Conservation (phyloP, 2,329 filamentous ascomycete genomes). For the Acephala macrosclerotiorum region DNA sequence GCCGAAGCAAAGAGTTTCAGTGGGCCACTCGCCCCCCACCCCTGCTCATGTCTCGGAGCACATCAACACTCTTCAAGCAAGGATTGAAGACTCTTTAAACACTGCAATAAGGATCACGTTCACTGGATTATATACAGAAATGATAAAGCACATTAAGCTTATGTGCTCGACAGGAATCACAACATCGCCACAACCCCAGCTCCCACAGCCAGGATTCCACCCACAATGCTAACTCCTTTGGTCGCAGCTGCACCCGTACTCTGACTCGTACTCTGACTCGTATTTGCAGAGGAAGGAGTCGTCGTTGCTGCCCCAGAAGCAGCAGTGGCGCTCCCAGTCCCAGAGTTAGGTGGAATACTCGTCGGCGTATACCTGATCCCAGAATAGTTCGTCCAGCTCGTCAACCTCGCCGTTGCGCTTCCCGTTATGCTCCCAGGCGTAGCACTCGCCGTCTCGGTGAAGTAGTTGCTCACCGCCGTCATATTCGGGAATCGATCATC, state of each 20-base stretch:
- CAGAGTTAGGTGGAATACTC: not conserved
- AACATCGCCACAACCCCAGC: not conserved
- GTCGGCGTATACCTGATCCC: slow-evolving; percentile 18
- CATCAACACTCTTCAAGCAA: too few relatives aligned
- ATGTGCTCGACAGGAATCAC: not conserved
- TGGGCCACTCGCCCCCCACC: too few relatives aligned
- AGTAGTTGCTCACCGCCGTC: slow-evolving; percentile 52
- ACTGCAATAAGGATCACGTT: too few relatives aligned
- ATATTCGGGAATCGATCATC: slow-evolving; percentile 45
- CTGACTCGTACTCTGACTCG: not conserved
- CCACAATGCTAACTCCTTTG: not conserved
- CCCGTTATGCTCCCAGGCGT: slow-evolving; percentile 53
- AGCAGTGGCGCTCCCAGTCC: not conserved
- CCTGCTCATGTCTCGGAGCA: too few relatives aligned
- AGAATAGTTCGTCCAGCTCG: slow-evolving; percentile 7
- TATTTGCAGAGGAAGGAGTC: too few relatives aligned
- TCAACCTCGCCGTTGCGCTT: slow-evolving; percentile 43
- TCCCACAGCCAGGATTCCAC: not conserved
- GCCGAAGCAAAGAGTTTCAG: too few relatives aligned
- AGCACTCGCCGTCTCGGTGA: slow-evolving; percentile 46
- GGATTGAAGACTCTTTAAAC: too few relatives aligned
- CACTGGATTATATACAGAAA: too few relatives aligned
- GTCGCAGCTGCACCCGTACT: not conserved
- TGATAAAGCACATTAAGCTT: too few relatives aligned
- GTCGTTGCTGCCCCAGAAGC: not conserved